Evolutionary conservation across 2,329 filamentous ascomycete genomes (phyloP).

Genomic region (Sporothrix pseudoabietina): DNA sequence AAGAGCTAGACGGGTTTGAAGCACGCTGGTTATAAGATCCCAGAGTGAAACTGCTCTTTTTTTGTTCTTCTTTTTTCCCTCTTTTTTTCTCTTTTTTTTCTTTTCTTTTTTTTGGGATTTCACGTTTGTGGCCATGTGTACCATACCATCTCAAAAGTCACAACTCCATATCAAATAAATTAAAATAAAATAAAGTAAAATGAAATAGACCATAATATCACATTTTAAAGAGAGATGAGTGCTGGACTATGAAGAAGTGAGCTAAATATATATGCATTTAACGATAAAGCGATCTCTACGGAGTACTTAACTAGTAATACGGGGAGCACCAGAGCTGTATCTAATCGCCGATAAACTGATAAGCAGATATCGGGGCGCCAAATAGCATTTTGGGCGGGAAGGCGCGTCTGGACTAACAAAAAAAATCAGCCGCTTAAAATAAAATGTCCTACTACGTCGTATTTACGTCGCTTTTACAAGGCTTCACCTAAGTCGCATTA

Average conservation of each 20-base stretch:
- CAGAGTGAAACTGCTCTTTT: too few relatives aligned
- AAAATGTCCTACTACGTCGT: background rate
- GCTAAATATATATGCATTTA: background rate
- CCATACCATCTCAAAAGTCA: background rate
- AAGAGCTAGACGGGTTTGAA: background rate
- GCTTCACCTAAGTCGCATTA: constrained; percentile 1
- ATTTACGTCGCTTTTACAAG: background rate
- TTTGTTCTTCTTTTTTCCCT: too few relatives aligned
- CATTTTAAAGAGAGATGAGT: background rate
- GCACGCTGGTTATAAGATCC: too few relatives aligned
- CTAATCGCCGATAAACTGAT: background rate
- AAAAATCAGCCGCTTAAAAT: background rate
- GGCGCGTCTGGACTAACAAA: constrained; percentile 15
- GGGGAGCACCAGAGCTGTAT: background rate
- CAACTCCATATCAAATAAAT: background rate
- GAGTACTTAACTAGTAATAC: too few relatives aligned
- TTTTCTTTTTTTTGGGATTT: background rate
- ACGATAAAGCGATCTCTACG: too few relatives aligned
- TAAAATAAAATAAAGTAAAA: background rate
- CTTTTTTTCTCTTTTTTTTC: too few relatives aligned
- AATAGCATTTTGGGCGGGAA: background rate
- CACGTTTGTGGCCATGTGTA: background rate
- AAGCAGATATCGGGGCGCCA: background rate
- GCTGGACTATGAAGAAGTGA: background rate
- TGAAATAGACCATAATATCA: background rate